Percentiles rank a stretch among this genome's conserved stretches.
These are phyloP conservation scores for Basipetospora chlamydospora DNA, from an alignment of 2,329 filamentous ascomycete species.

Conservation along the genomic window DNA sequence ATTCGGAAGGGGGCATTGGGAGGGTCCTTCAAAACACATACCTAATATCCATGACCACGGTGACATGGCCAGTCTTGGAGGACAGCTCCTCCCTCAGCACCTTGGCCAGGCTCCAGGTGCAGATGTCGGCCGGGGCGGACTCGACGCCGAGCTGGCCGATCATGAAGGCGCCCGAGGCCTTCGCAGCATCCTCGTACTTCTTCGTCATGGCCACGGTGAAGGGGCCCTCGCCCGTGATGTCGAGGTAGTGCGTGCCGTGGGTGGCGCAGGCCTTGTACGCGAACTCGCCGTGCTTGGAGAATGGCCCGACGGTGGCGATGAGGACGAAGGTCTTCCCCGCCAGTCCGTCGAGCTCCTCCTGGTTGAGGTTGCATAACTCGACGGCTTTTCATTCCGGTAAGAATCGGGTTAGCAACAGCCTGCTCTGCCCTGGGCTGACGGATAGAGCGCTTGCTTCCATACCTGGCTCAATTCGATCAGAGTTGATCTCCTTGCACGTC, in stretches of 20 bases:
- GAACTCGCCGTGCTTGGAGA: slow-evolving; percentile 38
- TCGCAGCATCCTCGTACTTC: slow-evolving; percentile 39
- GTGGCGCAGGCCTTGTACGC: slow-evolving; percentile 48
- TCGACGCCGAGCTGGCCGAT: slow-evolving; percentile 49
- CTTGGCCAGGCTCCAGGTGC: slow-evolving; percentile 38
- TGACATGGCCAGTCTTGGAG: slow-evolving; percentile 36
- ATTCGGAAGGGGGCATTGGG: neutral
- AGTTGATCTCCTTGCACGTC: slow-evolving; percentile 50
- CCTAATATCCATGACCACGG: slow-evolving; percentile 33
- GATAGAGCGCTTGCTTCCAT: slow-evolving; percentile 9
- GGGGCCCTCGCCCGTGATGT: slow-evolving; percentile 45
- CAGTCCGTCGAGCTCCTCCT: slow-evolving; percentile 28
- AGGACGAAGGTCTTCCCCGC: slow-evolving; percentile 41
- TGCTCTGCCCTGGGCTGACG: neutral
- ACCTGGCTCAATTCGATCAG: slow-evolving; percentile 59
- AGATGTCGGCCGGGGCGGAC: slow-evolving; percentile 45
- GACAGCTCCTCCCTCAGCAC: slow-evolving; percentile 33
- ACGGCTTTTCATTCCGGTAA: slow-evolving; percentile 22
- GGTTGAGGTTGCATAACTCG: slow-evolving; percentile 34
- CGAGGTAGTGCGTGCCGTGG: slow-evolving; percentile 49
- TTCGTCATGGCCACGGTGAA: slow-evolving; percentile 45
- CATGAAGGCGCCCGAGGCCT: slow-evolving; percentile 40
- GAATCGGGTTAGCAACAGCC: neutral
- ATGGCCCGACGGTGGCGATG: slow-evolving; percentile 46
- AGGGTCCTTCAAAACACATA: slow-evolving; percentile 11